phyloP scores from a whole-genome alignment of 305 asterid species.

The Withania somnifera region DNA sequence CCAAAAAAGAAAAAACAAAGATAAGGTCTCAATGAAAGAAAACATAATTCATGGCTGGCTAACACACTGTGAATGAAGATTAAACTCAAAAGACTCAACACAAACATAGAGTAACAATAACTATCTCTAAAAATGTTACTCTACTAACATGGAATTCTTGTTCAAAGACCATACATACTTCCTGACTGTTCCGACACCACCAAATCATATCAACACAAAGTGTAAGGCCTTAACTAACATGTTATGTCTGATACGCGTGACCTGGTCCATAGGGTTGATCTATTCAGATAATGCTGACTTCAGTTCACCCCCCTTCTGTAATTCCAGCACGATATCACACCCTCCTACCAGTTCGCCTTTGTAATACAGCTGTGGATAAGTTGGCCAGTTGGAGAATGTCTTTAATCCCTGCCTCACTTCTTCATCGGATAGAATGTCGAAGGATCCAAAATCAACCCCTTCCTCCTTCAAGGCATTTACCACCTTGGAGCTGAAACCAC shows the following conservation, averaged over 20 bases:
- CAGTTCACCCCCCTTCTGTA: constrained; percentile 55
- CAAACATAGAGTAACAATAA: neutral
- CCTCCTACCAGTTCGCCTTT: constrained; percentile 95
- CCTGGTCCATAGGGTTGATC: neutral
- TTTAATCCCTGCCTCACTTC: constrained; percentile 93
- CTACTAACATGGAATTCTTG: neutral
- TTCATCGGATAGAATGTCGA: constrained; percentile 73
- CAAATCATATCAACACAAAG: neutral
- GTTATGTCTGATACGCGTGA: neutral
- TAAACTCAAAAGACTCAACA: neutral
- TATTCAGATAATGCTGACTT: constrained; percentile 60
- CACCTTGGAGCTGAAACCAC: constrained; percentile 98
- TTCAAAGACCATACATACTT: neutral
- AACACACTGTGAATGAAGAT: neutral
- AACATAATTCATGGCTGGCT: neutral
- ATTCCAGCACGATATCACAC: constrained; percentile 85
- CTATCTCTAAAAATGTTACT: neutral
- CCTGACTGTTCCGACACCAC: too few relatives aligned
- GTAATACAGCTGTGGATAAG: constrained; percentile 89
- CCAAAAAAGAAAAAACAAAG: too few relatives aligned
- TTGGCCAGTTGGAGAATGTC: constrained; percentile 89
- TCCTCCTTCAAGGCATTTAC: constrained; percentile 63
- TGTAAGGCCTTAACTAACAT: neutral
- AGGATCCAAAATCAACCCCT: constrained; percentile 67
- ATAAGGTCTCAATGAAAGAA: neutral